Percentiles rank a stretch among this genome's conserved stretches.
Conservation (phyloP, 495 filamentous ascomycete genomes). For the Aspergillus sclerotioniger region DNA sequence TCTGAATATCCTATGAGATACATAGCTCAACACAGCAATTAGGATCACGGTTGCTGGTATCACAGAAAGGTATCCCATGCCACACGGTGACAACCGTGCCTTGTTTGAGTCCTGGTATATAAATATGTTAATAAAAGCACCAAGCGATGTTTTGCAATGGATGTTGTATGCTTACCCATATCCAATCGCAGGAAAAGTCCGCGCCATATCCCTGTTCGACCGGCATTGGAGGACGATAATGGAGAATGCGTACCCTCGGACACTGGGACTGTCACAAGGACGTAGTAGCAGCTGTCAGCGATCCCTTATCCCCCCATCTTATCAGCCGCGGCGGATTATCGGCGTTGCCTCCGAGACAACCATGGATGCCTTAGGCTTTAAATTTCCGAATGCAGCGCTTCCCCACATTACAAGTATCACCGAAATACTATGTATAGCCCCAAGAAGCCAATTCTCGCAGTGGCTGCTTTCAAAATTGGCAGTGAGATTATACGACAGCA, state of each 20-base stretch:
- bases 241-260: not conserved
- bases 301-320: not conserved
- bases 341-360: not conserved
- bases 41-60: conserved; percentile 43
- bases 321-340: not conserved
- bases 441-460: not conserved
- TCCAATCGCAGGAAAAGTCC: conserved; percentile 11
- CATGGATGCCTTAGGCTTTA: not conserved
- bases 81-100: conserved; percentile 49
- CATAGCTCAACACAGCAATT: conserved; percentile 36
- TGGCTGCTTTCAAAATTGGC: not conserved
- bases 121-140: not conserved
- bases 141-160: not conserved
- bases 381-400: not conserved
- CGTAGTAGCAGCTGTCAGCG: not conserved
- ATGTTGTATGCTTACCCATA: conserved; percentile 18
- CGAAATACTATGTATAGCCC: not conserved
- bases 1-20: conserved; percentile 25
- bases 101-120: conserved; percentile 44
- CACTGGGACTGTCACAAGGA: not conserved
- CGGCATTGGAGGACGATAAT: conserved; percentile 12
- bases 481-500: no score
- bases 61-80: conserved; percentile 45
- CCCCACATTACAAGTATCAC: not conserved
- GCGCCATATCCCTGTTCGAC: conserved; percentile 10